Evolutionary conservation across 2,329 filamentous ascomycete species (phyloP), one percentile per base, ranked within the genome.

Genomic region (Botrytis medusae): DNA sequence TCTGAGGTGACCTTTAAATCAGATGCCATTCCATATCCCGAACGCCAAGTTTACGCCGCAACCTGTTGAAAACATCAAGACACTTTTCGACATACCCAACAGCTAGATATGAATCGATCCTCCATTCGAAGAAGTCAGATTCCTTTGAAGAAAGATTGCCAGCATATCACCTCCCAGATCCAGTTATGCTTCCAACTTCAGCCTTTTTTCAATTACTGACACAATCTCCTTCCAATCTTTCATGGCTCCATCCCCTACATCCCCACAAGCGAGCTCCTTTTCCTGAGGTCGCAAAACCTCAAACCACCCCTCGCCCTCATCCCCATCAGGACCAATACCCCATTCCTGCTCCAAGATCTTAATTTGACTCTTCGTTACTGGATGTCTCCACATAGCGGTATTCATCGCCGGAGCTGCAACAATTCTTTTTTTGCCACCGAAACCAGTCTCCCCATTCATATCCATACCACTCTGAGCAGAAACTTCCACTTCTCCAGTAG

Each of bases 331-430:
- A 61, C 61, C 73, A 64, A 87, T 81, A 9, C 90, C 91, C 94
- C 94, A 97, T 73, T 94, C 92, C 65, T 92, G 87, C 75, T 91
- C 87, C 64, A 98, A 83, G 0, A 92, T 84, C 59, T 84, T 84
- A 54, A 97, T 83, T 76, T 97, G 93, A 75, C 88, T 89, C 68
- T 83, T 86, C 1, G 95, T 97, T 63, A 97, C 84, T 2, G 94
- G 95, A 80, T 98, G 94, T 72, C 86, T 85, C 92, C 93, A 97
- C 95, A 97, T 97, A 6, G 91, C 90, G 37, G 90, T 94, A 81
- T 98, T 97, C 93, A 97, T 97, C 44, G 92, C 90, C 1, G 91
- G 91, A 3, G 92, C 92, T 0, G 95, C 92, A 2, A 96, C 79
- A 51, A 97, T 93, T 76, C 86, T 88, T 81, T 91, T 91, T 81